Evolutionary conservation across 2,329 filamentous ascomycete genomes (phyloP).

Genomic region (Ophiostoma quercus): DNA sequence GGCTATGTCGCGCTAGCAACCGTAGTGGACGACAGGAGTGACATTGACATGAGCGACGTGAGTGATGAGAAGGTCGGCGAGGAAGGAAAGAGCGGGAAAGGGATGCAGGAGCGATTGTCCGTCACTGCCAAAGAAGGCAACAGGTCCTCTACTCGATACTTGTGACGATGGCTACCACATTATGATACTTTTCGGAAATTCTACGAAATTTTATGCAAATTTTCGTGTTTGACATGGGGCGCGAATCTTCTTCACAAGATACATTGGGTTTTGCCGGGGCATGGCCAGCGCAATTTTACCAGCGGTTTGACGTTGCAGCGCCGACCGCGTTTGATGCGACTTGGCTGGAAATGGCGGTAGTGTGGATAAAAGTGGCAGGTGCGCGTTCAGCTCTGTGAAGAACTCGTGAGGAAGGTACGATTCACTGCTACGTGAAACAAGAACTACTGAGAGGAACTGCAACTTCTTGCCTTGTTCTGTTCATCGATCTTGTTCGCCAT

Average conservation of each 20-base stretch:
- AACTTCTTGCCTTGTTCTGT: background rate
- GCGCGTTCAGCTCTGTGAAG: background rate
- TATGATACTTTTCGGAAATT: background rate
- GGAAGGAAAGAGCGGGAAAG: background rate
- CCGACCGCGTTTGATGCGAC: conserved; percentile 17
- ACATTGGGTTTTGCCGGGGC: background rate
- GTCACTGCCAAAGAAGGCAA: background rate
- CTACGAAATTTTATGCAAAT: background rate
- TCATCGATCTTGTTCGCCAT: background rate
- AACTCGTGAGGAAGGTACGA: background rate
- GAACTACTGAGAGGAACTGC: background rate
- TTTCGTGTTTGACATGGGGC: background rate
- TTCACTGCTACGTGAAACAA: conserved; percentile 1
- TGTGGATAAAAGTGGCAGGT: conserved; percentile 9
- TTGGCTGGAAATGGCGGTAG: background rate
- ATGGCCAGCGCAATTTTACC: conserved; percentile 16
- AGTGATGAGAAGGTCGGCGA: background rate
- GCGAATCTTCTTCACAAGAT: background rate
- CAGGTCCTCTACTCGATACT: background rate
- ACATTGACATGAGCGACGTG: background rate
- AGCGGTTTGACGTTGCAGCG: conserved; percentile 15
- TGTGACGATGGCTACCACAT: background rate
- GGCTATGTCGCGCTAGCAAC: background rate
- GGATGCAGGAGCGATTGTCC: conserved; percentile 1
- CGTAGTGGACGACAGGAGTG: background rate